phyloP scores from a whole-genome alignment of 129 eudicot species.

The Centaurea solstitialis region DNA sequence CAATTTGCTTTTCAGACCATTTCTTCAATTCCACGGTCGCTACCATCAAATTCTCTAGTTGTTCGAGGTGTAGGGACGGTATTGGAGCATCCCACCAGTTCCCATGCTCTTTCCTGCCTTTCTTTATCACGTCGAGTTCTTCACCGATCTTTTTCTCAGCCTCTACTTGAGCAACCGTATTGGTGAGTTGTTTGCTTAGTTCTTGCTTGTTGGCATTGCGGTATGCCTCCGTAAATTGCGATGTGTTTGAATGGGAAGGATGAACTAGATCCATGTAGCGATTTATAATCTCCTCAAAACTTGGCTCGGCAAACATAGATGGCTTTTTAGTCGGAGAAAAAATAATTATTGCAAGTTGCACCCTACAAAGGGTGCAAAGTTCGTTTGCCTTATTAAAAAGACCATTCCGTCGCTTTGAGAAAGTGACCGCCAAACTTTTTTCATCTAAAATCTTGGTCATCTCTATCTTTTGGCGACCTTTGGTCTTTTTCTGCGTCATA shows the following conservation, averaged over 20 bases:
- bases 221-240: constrained; percentile 26
- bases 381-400: constrained; percentile 17
- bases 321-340: constrained; percentile 46
- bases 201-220: constrained; percentile 32
- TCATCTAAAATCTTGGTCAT: constrained; percentile 6
- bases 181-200: constrained; percentile 36
- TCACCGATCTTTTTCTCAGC: constrained; percentile 35
- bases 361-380: constrained; percentile 17
- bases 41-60: constrained; percentile 38
- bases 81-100: constrained; percentile 54
- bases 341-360: constrained; percentile 42
- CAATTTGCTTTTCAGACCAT: neutral
- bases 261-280: constrained; percentile 22
- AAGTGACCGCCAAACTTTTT: constrained; percentile 10
- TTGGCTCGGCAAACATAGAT: constrained; percentile 54
- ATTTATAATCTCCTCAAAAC: constrained; percentile 22
- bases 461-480: neutral
- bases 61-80: constrained; percentile 11
- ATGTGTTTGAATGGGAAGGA: constrained; percentile 14
- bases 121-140: constrained; percentile 23
- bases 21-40: constrained; percentile 38
- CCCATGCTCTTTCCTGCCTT: constrained; percentile 6
- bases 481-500: neutral
- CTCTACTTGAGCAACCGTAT: constrained; percentile 29
- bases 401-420: constrained; percentile 8